phyloP scores from a whole-genome alignment of 2,329 filamentous ascomycete species.

The Gremmenia infestans region DNA sequence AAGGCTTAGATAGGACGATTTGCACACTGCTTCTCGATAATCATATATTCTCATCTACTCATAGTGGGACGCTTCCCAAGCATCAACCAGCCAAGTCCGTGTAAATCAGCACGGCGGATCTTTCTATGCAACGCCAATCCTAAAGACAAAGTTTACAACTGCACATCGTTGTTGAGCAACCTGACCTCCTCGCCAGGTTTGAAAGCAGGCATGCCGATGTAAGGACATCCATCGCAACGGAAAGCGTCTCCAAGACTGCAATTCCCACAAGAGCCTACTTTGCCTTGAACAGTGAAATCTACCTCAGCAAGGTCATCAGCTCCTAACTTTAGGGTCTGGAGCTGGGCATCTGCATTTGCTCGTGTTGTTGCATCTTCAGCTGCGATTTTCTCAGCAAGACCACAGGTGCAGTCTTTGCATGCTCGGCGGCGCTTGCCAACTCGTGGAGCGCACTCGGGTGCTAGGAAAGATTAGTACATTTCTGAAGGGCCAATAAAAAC shows the following conservation, averaged over 20 bases:
- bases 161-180: conserved; percentile 78
- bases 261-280: conserved; percentile 90
- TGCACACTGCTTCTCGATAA: not conserved
- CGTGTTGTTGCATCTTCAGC: conserved; percentile 75
- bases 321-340: conserved; percentile 66
- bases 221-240: conserved; percentile 69
- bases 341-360: conserved; percentile 54
- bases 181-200: conserved; percentile 94
- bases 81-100: conserved; percentile 3
- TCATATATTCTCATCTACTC: not conserved
- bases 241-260: conserved; percentile 91
- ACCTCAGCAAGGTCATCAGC: conserved; percentile 80
- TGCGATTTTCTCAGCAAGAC: conserved; percentile 77
- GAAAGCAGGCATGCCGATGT: conserved; percentile 89
- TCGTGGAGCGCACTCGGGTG: conserved; percentile 82
- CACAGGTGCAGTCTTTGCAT: conserved; percentile 97
- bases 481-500: not conserved
- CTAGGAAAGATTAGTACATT: conserved; percentile 38
- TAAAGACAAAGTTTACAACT: conserved; percentile 53
- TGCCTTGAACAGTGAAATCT: conserved; percentile 96
- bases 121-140: conserved; percentile 8
- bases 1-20: too few species aligned
- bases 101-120: conserved; percentile 1
- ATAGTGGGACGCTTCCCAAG: not conserved
- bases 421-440: conserved; percentile 83